Evolutionary conservation across 2,329 filamentous ascomycete species (phyloP), one percentile per base, ranked within the genome.

Genomic region (Neofusicoccum laricinum): DNA sequence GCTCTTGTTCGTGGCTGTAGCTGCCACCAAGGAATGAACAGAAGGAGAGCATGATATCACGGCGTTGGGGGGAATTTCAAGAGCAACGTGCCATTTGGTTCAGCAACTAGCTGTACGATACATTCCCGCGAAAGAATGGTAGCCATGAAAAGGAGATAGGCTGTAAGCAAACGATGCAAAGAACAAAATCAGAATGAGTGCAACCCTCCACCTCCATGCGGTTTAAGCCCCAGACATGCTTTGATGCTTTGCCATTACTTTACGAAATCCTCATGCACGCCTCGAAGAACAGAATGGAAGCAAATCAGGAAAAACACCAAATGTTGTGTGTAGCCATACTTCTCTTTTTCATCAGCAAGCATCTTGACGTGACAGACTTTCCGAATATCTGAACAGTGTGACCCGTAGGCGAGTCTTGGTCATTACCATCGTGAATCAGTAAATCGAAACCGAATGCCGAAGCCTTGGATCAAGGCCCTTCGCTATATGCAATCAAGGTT

Each of bases 1-100:
- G 25, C 25, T 30, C 25, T 7, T 38, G 36, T 6, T 25, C 19
- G 32, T 14, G 4, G 14, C 19, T 25, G 14, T 55, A 41, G 11
- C 15, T 49, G 21, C 25, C 8, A 32, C 30, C 17, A 12, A 19
- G 19, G n/a, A 55, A 40, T 12, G 8, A 25, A 21, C 2, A 15
- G 30, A 40, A 12, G 55, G 30, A 38, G 21, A 48, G 41, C 43
- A 61, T 61, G 58, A 50, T 61, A 50, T 61, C 58, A 61, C 58
- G 58, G 58, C 58, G 58, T 61, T 61, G 58, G 45, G 40, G 58
- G 57, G 41, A 32, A 41, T n/a, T 19, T 61, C 11, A 34, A 38
- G 17, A 41, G 38, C 34, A 50, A 38, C 10, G 11, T n/a, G 34
- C 19, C 14, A 49, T 49, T 32, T 46, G 17, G 12, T 36, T 43